These are phyloP conservation scores for Solanum infundibuliforme DNA, from an alignment of 257 asterid species.

Conservation along the genomic window DNA sequence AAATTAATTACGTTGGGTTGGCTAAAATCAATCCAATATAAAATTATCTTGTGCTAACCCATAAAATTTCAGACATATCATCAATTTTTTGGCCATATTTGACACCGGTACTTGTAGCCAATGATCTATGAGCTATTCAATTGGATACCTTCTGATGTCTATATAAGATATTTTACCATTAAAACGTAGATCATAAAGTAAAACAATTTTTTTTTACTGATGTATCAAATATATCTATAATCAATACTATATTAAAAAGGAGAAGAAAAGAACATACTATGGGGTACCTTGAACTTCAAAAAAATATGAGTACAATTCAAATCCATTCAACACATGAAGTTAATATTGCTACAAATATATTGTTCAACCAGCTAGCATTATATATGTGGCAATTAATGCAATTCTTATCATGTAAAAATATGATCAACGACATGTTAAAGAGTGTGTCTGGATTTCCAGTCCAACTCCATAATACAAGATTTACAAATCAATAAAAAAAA, in stretches of 20 bases:
- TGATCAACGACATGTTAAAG: background rate
- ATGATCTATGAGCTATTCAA: background rate
- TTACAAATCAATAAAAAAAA: background rate
- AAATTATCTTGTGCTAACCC: background rate
- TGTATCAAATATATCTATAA: no score
- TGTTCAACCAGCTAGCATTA: background rate
- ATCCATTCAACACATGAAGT: background rate
- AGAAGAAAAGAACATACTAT: background rate
- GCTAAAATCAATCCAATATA: background rate
- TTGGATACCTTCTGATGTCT: background rate
- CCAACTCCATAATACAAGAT: background rate
- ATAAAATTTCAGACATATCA: background rate
- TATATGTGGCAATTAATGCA: background rate
- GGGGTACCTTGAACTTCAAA: background rate
- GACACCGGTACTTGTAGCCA: background rate
- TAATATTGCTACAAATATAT: background rate
- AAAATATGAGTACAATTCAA: background rate
- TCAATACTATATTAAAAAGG: background rate
- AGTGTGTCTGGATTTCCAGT: background rate
- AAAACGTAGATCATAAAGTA: no score
- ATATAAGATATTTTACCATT: background rate
- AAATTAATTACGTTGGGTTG: background rate
- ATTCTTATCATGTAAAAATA: background rate
- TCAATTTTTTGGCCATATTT: background rate
- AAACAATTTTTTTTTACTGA: accelerated